Evolutionary conservation across 805 yeast genomes (phyloP).

Genomic region (Sugiyamaella floridensis): DNA sequence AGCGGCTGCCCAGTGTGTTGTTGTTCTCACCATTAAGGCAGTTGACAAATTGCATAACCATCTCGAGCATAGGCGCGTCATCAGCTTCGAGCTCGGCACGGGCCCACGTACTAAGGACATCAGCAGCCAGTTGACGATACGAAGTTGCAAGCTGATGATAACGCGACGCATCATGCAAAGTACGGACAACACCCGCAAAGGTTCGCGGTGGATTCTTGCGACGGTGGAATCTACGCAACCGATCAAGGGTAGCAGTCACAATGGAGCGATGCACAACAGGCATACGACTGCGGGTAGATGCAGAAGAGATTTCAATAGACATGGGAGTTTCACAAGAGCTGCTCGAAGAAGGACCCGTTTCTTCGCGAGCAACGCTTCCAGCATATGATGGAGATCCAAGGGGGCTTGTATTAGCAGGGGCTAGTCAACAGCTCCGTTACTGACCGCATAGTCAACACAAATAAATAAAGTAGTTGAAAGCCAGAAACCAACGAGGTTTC

Average conservation of each 20-base stretch:
- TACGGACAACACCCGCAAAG: background rate
- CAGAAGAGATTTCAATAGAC: too few species aligned
- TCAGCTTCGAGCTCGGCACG: background rate
- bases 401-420: too few species aligned
- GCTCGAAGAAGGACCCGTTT: too few species aligned
- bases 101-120: background rate
- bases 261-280: background rate
- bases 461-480: too few species aligned
- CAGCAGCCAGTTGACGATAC: background rate
- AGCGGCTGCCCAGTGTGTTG: background rate
- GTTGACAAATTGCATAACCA: background rate
- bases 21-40: background rate
- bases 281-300: too few species aligned
- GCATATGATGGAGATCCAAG: too few species aligned
- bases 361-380: too few species aligned
- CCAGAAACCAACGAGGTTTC: too few species aligned
- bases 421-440: too few species aligned
- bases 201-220: background rate
- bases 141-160: background rate
- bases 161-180: background rate
- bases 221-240: background rate
- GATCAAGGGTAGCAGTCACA: background rate
- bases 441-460: too few species aligned
- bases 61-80: background rate
- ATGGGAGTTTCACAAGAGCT: too few species aligned